Evolutionary conservation across 176 grass and related monocot genomes (phyloP).

Genomic region (Otatea glauca): DNA sequence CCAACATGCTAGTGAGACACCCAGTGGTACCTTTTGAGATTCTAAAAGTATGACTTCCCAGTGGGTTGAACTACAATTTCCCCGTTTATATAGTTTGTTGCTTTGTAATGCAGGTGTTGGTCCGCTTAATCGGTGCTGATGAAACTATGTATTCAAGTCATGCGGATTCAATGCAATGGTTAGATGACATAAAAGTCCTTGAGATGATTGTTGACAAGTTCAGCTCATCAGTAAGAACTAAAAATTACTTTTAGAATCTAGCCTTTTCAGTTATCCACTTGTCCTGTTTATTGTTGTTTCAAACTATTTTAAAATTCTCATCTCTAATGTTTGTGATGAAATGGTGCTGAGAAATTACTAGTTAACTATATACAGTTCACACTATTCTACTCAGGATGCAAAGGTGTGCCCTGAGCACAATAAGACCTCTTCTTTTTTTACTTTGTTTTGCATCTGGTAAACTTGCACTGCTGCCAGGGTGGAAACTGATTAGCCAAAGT

Average conservation of each 20-base stretch:
- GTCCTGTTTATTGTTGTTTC: constrained; percentile 15
- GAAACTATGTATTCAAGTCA: constrained; percentile 83
- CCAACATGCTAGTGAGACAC: not conserved
- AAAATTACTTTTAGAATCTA: constrained; percentile 45
- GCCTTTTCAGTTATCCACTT: constrained; percentile 15
- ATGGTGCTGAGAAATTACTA: not conserved
- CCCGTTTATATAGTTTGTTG: constrained; percentile 29
- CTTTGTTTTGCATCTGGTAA: constrained; percentile 16
- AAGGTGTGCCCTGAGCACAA: constrained; percentile 5
- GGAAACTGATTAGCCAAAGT: constrained; percentile 19
- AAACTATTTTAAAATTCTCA: constrained; percentile 20
- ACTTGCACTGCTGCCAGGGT: constrained; percentile 10
- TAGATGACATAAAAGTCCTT: constrained; percentile 90
- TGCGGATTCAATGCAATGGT: constrained; percentile 84
- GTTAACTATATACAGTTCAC: not conserved
- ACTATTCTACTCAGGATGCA: not conserved
- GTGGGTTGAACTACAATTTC: not conserved
- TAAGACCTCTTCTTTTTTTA: not conserved
- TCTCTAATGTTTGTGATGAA: constrained; percentile 22
- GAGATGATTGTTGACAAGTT: constrained; percentile 99
- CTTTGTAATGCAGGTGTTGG: constrained; percentile 69
- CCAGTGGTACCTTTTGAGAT: constrained; percentile 19
- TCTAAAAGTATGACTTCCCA: not conserved
- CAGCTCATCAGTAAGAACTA: constrained; percentile 80
- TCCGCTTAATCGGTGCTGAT: constrained; percentile 88